These are phyloP conservation scores for Begonia peltatifolia DNA, from an alignment of 306 rosid genomes.

Conservation along the genomic window DNA sequence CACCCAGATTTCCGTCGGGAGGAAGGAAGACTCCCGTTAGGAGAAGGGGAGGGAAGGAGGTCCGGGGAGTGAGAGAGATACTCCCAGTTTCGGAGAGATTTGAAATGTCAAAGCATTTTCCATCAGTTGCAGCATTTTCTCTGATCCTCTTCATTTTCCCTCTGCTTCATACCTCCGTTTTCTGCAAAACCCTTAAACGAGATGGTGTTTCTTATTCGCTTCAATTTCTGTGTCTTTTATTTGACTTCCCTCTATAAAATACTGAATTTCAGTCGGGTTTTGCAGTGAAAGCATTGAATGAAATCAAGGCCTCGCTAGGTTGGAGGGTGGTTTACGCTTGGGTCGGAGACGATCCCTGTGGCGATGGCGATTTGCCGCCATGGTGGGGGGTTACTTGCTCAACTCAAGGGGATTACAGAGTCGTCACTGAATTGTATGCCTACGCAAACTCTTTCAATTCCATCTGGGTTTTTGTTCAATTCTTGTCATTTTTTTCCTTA, in stretches of 20 bases:
- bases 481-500: neutral
- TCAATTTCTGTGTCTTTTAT: neutral
- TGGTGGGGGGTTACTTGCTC: slow-evolving; percentile 99
- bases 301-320: slow-evolving; percentile 96
- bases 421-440: slow-evolving; percentile 85
- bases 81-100: neutral
- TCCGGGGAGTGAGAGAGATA: neutral
- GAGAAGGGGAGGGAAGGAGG: neutral
- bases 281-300: slow-evolving; percentile 92
- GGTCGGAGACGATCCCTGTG: slow-evolving; percentile 99
- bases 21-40: too few relatives aligned
- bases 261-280: slow-evolving; percentile 1
- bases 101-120: slow-evolving; percentile 45
- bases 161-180: slow-evolving; percentile 27
- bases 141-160: slow-evolving; percentile 21
- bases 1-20: too few relatives aligned
- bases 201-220: slow-evolving; percentile 38
- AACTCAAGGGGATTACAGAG: slow-evolving; percentile 91
- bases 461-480: neutral
- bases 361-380: slow-evolving; percentile 96
- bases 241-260: neutral
- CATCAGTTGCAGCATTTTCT: slow-evolving; percentile 15
- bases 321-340: slow-evolving; percentile 99
- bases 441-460: neutral
- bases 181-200: slow-evolving; percentile 89